Evolutionary conservation across 441 rosid genomes (phyloP).

Genomic region (Melastoma candidum): DNA sequence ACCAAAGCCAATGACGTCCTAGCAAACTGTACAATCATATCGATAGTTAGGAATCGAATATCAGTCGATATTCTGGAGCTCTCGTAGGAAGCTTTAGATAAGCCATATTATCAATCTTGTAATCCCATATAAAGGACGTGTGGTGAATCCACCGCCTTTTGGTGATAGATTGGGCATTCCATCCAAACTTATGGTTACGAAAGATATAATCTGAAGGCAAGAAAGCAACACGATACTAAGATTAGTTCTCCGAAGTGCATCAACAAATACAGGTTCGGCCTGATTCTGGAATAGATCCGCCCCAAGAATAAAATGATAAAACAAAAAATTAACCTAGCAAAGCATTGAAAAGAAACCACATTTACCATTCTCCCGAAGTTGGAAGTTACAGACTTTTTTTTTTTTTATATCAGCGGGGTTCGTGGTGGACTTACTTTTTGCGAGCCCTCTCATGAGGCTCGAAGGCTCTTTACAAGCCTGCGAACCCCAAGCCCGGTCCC

Average conservation of each 20-base stretch:
- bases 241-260: not conserved
- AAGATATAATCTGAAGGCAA: conserved; percentile 58
- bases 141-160: conserved; percentile 79
- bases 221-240: not conserved
- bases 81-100: conserved; percentile 63
- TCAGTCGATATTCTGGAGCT: conserved; percentile 59
- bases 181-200: conserved; percentile 67
- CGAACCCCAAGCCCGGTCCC: too few relatives aligned
- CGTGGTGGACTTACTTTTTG: too few relatives aligned
- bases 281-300: too few relatives aligned
- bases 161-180: conserved; percentile 79
- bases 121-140: conserved; percentile 84
- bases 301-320: too few relatives aligned
- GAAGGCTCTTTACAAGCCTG: too few relatives aligned
- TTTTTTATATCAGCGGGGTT: too few relatives aligned
- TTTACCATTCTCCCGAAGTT: conserved; percentile 75
- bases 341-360: too few relatives aligned
- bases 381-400: conserved; percentile 21
- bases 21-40: not conserved
- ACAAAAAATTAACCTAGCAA: too few relatives aligned
- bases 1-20: not conserved
- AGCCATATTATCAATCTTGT: conserved; percentile 49
- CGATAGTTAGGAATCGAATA: conserved; percentile 15
- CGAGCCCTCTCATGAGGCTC: too few relatives aligned
- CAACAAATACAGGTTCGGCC: not conserved